Evolutionary conservation across 139 green algal species (phyloP).

Genomic region (Gonium pectorale): DNA sequence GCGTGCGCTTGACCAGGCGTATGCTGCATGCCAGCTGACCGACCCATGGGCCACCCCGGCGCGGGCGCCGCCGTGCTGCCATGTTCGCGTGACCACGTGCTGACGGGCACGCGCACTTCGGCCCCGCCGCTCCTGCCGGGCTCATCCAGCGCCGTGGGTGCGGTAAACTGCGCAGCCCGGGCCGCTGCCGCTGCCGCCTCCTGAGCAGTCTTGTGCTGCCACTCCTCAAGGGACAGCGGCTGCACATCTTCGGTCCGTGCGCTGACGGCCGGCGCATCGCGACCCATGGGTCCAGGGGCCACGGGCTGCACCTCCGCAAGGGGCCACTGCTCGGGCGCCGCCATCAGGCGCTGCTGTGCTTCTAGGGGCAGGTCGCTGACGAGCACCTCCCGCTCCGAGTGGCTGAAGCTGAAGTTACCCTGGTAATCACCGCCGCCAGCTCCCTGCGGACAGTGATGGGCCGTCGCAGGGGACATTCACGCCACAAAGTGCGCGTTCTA

Average conservation of each 20-base stretch:
- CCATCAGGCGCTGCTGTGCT: not conserved
- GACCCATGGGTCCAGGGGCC: not conserved
- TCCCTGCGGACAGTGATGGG: too few species aligned
- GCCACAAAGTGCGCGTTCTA: too few species aligned
- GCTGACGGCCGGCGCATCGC: not conserved
- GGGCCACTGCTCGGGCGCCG: not conserved
- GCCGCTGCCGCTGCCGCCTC: not conserved
- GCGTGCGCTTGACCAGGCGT: not conserved
- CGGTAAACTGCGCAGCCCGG: not conserved
- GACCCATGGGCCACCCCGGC: not conserved
- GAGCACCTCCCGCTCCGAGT: conserved; percentile 34
- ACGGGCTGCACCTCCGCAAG: not conserved
- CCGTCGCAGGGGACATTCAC: too few species aligned
- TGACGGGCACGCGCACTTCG: not conserved
- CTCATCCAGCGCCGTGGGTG: not conserved
- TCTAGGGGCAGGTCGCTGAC: conserved; percentile 26
- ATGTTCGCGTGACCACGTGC: not conserved
- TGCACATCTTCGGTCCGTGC: not conserved
- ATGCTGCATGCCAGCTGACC: not conserved
- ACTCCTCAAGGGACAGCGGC: not conserved
- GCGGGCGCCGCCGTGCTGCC: not conserved
- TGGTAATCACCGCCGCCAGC: not conserved
- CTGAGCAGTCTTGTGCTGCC: too few species aligned
- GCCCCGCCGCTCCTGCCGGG: not conserved
- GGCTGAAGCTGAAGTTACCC: conserved; percentile 45